A percentile compares a stretch with the other conserved stretches of the same genome.
phyloP scores from a whole-genome alignment of 306 rosid species.

The Hippophae rhamnoides region DNA sequence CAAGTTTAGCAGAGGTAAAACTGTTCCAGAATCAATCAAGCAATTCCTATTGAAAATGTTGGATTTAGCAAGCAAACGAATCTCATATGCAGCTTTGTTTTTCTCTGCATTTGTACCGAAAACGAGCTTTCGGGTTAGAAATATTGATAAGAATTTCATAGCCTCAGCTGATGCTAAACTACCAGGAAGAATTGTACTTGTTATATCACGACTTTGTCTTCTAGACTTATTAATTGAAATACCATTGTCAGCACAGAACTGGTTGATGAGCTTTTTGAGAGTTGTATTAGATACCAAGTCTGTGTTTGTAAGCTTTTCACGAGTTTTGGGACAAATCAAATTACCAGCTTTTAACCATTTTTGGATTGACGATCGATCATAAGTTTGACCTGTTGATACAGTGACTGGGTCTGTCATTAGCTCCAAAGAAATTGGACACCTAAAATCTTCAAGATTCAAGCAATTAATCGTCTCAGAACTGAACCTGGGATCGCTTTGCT shows the following conservation, averaged over 20 bases:
- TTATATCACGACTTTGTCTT: slow-evolving; percentile 24
- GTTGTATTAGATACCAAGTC: slow-evolving; percentile 56
- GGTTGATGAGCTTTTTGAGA: slow-evolving; percentile 42
- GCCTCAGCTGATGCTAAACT: slow-evolving; percentile 45
- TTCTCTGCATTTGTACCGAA: slow-evolving; percentile 44
- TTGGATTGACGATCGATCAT: slow-evolving; percentile 61
- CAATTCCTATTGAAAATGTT: slow-evolving; percentile 59
- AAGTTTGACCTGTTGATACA: slow-evolving; percentile 81
- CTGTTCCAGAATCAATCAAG: slow-evolving; percentile 46
- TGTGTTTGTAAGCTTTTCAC: slow-evolving; percentile 42
- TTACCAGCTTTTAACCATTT: slow-evolving; percentile 79
- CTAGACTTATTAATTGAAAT: slow-evolving; percentile 11
- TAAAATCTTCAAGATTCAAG: slow-evolving; percentile 58
- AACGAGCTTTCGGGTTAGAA: slow-evolving; percentile 37
- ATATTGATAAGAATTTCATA: slow-evolving; percentile 42
- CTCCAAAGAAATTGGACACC: slow-evolving; percentile 79
- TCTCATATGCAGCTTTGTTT: slow-evolving; percentile 63
- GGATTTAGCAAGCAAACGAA: slow-evolving; percentile 54
- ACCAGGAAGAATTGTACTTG: slow-evolving; percentile 24
- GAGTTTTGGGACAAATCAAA: slow-evolving; percentile 66
- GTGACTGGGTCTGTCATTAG: slow-evolving; percentile 82
- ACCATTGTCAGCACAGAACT: slow-evolving; percentile 40
- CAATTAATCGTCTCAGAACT: slow-evolving; percentile 23
- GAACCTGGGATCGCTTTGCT: slow-evolving; percentile 19
- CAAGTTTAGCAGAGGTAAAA: slow-evolving; percentile 46